Evolutionary conservation across 306 rosid species (phyloP), one percentile per base, ranked within the genome.

Genomic region (Sesbania bispinosa): DNA sequence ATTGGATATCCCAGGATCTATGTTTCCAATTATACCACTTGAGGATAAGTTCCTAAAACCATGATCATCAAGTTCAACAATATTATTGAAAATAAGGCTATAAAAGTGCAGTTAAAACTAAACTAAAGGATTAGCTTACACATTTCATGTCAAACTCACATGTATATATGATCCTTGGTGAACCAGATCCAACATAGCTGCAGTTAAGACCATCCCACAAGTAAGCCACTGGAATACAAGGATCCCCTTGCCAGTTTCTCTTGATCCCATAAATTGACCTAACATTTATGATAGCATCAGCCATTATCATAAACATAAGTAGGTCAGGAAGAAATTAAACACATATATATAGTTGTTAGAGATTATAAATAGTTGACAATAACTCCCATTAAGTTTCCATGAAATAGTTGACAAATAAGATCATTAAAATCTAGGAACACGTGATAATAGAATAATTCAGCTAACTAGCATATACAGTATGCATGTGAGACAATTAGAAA

Each of bases 201-300:
- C 85, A 82, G 58, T 77, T 67, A 52, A 82, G 11, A 67, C 85
- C 85, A 2, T 82, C 69, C 85, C 85, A 82, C 60, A 68, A 42
- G 65, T 67, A 67, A 14, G 36, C 11, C 24, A 2, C 5, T 45
- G 80, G 80, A 36, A 26, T 20, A 72, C 85, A 82, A 60, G 82
- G 85, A 58, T 82, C 85, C 53, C 77, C 85, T 38, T 77, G 74
- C 85, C 82, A 82, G 51, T 82, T 82, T 68, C 82, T 77, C 77
- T 77, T 73, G 58, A 82, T 82, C 32, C 64, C 77, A 73, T 82
- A 77, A 7, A 5, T 7, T 77, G 74, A 77, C 65, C 67, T 77
- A 6, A 82, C 45, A 51, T 36, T 73, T 38, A 27, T 32, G 69
- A 82, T 77, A 43, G 70, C 80, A 43, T 74, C 52, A 52, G 19